Base-by-base conservation (phyloP, 2,329 filamentous ascomycete genomes). In the Blastomyces percursus region DNA sequence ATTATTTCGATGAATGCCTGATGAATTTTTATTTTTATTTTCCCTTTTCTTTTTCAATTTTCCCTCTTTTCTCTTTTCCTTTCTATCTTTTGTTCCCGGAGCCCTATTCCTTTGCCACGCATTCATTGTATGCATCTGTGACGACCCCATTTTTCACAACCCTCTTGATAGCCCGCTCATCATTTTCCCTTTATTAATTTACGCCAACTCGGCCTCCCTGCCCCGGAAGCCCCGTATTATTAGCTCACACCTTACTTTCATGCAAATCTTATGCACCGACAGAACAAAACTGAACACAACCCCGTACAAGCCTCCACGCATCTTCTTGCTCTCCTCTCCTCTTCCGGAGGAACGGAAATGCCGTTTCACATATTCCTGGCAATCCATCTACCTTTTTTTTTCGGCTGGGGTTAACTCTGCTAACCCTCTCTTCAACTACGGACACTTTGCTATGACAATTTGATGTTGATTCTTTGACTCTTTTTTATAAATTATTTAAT, bases 1-100 rank as follows among this genome's bases (percentile, higher is more conserved):
- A 54, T 64, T 46, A 64, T 66, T 27, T 63, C 63, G 24, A 66
- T 66, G 62, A 64, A 63, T 32, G 54, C 61, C 40, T 66, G 46
- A 64, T 52, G 56, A 35, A 30, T 27, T 27, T 35, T 35, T 6
- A 6, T 6, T 24, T 16, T 4, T 42, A 30, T 21, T 35, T 16
- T 19, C 14, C 24, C 24, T 16, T 57, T 40, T 42, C 30, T 46
- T 40, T 16, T 27, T 30, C 27, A n/a, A n/a, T n/a, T 30, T 30
- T 30, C 27, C 32, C 16, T 30, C 30, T 42, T 46, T 0, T 16
- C 19, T 19, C 11, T 7, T 14, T 30, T n/a, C 14, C 35, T n/a
- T 35, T 8, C 32, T 6, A 2, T 21, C 7, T 30, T 3, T 30
- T 27, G 14, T 27, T 40, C 12, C 24, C 40, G n/a, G 21, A 51